Evolutionary conservation across 148 eudicot genomes (phyloP).

Genomic region (Chenopodium album): DNA sequence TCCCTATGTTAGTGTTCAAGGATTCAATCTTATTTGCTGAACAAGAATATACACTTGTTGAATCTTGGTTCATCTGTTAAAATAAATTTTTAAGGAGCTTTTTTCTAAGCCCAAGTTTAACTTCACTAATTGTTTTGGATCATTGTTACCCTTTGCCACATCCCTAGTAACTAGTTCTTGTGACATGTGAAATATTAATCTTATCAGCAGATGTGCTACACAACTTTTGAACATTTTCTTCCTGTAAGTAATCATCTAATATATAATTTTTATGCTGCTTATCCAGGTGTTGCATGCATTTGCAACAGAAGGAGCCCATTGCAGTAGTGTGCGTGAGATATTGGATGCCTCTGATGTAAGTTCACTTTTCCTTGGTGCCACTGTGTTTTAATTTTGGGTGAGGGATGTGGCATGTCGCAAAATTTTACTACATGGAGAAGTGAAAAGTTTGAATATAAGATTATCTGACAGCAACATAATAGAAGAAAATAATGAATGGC

Average conservation of each 20-base stretch:
- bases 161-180: neutral
- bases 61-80: neutral
- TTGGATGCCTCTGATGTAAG: constrained; percentile 86
- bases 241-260: neutral
- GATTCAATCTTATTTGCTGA: neutral
- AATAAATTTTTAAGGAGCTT: neutral
- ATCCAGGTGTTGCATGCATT: constrained; percentile 94
- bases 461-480: neutral
- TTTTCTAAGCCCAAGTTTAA: neutral
- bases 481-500: no score
- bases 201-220: neutral
- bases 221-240: neutral
- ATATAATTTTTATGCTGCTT: constrained; percentile 11
- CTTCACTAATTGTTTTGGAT: neutral
- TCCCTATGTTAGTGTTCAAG: neutral
- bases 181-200: neutral
- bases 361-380: neutral
- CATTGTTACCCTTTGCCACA: neutral
- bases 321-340: constrained; percentile 87
- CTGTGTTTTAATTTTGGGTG: neutral
- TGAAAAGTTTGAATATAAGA: neutral
- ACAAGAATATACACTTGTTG: neutral
- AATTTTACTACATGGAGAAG: neutral
- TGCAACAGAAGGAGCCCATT: constrained; percentile 96
- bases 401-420: neutral